Evolutionary conservation across 2,329 filamentous ascomycete species (phyloP).

Genomic region (Penicillium psychrosexuale): DNA sequence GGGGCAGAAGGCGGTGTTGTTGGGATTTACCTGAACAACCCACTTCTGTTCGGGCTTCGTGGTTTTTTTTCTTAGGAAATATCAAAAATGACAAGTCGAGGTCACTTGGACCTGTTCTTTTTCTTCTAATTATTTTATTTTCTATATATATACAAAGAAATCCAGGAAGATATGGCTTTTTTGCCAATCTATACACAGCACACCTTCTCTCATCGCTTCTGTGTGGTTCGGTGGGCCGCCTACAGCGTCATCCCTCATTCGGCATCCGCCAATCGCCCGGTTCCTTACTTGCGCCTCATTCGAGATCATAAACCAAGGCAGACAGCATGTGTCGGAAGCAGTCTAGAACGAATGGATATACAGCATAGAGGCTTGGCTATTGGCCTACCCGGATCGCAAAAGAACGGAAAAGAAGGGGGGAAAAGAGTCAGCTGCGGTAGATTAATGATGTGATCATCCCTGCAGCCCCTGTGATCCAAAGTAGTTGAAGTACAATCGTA

Average conservation of each 20-base stretch:
- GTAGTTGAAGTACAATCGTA: constrained; percentile 1
- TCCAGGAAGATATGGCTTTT: neutral
- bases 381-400: neutral
- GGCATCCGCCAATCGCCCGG: constrained; percentile 33
- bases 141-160: neutral
- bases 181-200: neutral
- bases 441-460: constrained; percentile 1
- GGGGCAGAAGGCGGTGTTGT: constrained; percentile 29
- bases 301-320: constrained; percentile 9
- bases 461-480: constrained; percentile 9
- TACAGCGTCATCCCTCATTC: constrained; percentile 38
- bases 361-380: neutral
- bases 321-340: constrained; percentile 7
- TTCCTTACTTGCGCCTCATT: constrained; percentile 20
- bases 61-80: neutral
- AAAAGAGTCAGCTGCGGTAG: neutral
- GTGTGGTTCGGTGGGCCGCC: constrained; percentile 42
- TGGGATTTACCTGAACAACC: constrained; percentile 25
- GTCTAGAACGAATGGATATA: neutral
- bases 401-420: too few relatives aligned
- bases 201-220: constrained; percentile 21
- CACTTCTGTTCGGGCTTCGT: constrained; percentile 4
- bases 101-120: neutral
- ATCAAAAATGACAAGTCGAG: neutral
- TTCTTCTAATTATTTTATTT: neutral